Base-by-base conservation (phyloP, 805 yeast genomes). In the Vanderwaltozyma tropicalis region DNA sequence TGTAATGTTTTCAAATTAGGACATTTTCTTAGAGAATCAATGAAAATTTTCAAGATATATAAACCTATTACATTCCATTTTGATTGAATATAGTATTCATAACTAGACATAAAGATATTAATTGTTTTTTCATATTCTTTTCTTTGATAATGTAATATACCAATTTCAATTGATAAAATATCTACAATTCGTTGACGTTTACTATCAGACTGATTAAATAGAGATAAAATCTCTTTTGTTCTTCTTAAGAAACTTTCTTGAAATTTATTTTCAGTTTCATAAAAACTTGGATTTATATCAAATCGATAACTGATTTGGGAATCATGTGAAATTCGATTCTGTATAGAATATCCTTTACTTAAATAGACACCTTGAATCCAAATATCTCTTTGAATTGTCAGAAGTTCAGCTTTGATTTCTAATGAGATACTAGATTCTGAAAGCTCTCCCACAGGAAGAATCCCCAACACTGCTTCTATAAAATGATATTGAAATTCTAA, bases 61-160 rank as follows among this genome's bases (percentile, higher is more conserved):
- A 75, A 68, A 1, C 94, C 83, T 51, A 86, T 74, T 32, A 63
- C 57, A 35, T 72, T 72, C 96, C 96, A 88, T 1, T 87, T 85
- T 33, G 78, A 74, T 15, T 68, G 59, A 7, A 72, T 68, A 50
- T 82, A 87, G 39, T 75, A 75, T 28, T 72, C 75, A 33, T 83
- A 84, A 2, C 92, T 77, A 8, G 77, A 74, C 28, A 75, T 74
- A 11, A 89, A 63, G 3, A 83, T 74, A 5, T 70, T 62, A 13
- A 76, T 70, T 1, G 95, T 80, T 31, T 71, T 69, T 27, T 68
- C 67, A 47, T 74, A 80, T 25, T 81, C 68, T 3, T 69, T 61
- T 22, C 66, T 62, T 45, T 73, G 75, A 52, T 73, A 78, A 41
- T 80, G 77, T 14, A 86, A 58, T 10, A 81, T 53, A 0, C 94